These are phyloP conservation scores for Hyaloscypha variabilis DNA, from an alignment of 495 filamentous ascomycete genomes.

Conservation along the genomic window DNA sequence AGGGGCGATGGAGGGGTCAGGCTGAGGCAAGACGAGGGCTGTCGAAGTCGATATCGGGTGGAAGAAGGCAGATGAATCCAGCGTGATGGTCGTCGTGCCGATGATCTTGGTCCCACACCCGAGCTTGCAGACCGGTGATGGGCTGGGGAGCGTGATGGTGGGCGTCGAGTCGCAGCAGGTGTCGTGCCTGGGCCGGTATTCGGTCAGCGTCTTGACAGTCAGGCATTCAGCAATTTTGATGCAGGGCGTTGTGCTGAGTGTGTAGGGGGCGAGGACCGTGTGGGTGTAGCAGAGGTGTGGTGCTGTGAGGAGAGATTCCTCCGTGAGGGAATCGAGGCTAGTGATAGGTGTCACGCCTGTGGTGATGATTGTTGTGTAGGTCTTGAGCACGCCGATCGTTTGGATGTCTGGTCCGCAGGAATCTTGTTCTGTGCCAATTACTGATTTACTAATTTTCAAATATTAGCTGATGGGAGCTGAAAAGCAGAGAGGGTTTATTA, in stretches of 20 bases:
- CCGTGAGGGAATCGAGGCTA: not conserved
- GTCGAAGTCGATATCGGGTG: too few species aligned
- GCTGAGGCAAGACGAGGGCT: too few species aligned
- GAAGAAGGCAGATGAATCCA: too few species aligned
- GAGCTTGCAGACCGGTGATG: constrained; percentile 7
- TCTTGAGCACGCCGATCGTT: not conserved
- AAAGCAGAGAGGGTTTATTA: not conserved
- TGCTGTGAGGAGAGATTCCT: not conserved
- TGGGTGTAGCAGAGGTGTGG: constrained; percentile 7
- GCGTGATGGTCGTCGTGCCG: too few species aligned
- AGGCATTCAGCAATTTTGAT: constrained; percentile 7
- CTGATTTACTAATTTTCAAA: not conserved
- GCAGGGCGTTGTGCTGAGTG: not conserved
- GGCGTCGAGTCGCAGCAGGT: not conserved
- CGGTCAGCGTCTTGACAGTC: not conserved
- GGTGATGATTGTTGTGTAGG: not conserved
- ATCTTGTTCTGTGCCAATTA: not conserved
- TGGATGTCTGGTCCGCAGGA: not conserved
- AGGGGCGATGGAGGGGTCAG: too few species aligned
- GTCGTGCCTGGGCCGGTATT: not conserved
- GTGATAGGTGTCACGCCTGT: not conserved
- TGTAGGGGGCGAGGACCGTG: not conserved
- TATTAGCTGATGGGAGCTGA: not conserved
- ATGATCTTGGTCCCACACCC: not conserved
- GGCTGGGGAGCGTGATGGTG: not conserved